Percentiles rank a stretch among this genome's conserved stretches.
phyloP scores from a whole-genome alignment of 805 yeast genomes.

The Teunomyces aglyptinius region DNA sequence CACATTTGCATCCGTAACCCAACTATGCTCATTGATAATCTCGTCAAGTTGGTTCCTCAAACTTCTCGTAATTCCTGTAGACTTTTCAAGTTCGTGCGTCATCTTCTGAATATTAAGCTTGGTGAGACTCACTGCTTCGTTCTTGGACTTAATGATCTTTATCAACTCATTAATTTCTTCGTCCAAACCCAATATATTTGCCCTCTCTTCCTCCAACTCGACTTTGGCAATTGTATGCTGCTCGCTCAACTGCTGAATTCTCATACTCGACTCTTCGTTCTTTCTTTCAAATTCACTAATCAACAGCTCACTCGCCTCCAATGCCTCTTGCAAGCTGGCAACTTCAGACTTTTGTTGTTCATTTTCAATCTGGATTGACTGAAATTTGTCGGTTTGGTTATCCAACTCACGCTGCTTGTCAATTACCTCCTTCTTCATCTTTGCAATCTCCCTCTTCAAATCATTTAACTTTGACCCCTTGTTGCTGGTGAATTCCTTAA shows the following conservation, averaged over 20 bases:
- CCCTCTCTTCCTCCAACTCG: conserved; percentile 53
- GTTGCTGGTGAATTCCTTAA: conserved; percentile 74
- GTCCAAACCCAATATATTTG: conserved; percentile 62
- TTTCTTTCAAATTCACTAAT: conserved; percentile 26
- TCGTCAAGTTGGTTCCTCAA: conserved; percentile 41
- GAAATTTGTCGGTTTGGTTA: conserved; percentile 51
- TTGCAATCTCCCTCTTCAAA: conserved; percentile 51
- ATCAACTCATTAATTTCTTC: conserved; percentile 71
- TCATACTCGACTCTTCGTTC: conserved; percentile 5
- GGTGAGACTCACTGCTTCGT: conserved; percentile 43
- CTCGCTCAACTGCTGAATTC: conserved; percentile 23
- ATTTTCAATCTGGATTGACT: conserved; percentile 62
- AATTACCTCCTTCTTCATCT: conserved; percentile 32
- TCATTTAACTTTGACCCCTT: conserved; percentile 78
- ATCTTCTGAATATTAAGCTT: conserved; percentile 54
- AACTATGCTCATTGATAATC: conserved; percentile 56
- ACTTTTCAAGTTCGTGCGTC: conserved; percentile 53
- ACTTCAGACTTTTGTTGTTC: conserved; percentile 68
- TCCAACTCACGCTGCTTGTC: conserved; percentile 43
- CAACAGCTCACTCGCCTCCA: conserved; percentile 31
- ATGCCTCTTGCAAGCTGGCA: conserved; percentile 40
- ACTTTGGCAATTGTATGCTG: conserved; percentile 19
- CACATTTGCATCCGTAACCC: conserved; percentile 69
- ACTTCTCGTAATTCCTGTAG: conserved; percentile 33
- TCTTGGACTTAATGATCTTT: conserved; percentile 41